Percentiles rank a stretch among this genome's conserved stretches.
Evolutionary conservation across 352 stramenopile species (phyloP).

Genomic region (Phytophthora niederhauseri): DNA sequence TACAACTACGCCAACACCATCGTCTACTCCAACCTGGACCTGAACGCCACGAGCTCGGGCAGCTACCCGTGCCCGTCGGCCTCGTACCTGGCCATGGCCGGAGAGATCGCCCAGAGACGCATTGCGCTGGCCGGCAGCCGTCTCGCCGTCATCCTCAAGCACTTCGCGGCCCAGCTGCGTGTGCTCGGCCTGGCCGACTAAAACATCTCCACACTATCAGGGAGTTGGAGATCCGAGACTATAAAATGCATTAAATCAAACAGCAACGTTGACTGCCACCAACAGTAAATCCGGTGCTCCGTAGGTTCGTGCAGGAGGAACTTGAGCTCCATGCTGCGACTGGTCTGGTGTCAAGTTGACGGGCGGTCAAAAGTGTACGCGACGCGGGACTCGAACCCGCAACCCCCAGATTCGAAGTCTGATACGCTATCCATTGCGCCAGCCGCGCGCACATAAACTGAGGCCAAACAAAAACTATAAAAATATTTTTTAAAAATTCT

Average conservation of each 20-base stretch:
- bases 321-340: too few relatives aligned
- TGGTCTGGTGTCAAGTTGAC: too few relatives aligned
- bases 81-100: slow-evolving; percentile 45
- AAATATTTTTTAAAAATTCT: too few relatives aligned
- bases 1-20: slow-evolving; percentile 50
- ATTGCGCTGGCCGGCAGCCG: slow-evolving; percentile 57
- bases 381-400: slow-evolving; percentile 1
- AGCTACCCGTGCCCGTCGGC: slow-evolving; percentile 40
- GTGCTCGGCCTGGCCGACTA: slow-evolving; percentile 40
- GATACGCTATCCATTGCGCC: slow-evolving; percentile 1
- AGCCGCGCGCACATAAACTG: background rate
- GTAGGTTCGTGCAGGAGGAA: too few relatives aligned
- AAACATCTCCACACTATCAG: background rate
- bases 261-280: too few relatives aligned
- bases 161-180: slow-evolving; percentile 59
- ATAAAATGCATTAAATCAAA: background rate
- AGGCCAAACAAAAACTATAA: too few relatives aligned
- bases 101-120: slow-evolving; percentile 47
- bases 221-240: too few relatives aligned
- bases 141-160: slow-evolving; percentile 60
- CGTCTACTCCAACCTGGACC: slow-evolving; percentile 48
- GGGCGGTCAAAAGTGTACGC: background rate
- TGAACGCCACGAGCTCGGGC: slow-evolving; percentile 39
- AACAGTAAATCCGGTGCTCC: too few relatives aligned
- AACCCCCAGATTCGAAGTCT: slow-evolving; percentile 3